Base-by-base conservation (phyloP, 2,329 filamentous ascomycete genomes). In the Aureobasidium sp. region DNA sequence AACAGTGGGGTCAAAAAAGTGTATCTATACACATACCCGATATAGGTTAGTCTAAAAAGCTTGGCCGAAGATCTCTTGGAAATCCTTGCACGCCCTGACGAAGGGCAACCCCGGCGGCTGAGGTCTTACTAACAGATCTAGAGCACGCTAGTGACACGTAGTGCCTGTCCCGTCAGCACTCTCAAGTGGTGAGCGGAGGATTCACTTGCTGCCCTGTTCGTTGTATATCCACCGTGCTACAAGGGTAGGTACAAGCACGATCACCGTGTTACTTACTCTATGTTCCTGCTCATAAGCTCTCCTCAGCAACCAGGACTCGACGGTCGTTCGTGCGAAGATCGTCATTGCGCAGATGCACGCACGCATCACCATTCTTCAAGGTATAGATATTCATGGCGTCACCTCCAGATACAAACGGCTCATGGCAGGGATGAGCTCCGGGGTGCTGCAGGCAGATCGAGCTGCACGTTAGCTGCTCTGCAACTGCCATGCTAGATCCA, bases 401-500 rank as follows among this genome's bases (percentile, higher is more conserved):
- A 59, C 45, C 10, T 8, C 6, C 16, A 47, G 29, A 13, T 21
- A 48, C 32, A 47, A 42, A 29, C 44, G 57, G 57, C 27, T 11
- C 57, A 50, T 42, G 27, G 13, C 45, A 41, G 27, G n/a, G 47
- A 25, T 32, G n/a, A 44, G 25, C n/a, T 44, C 58, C 58, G 42
- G 59, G 48, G 59, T 47, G 47, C 34, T 53, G 47, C 45, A 50
- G 32, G 47, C 21, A 48, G 59, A 61, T 61, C 59, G 59, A 54
- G 49, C 49, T 54, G 59, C 59, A 49, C 30, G 59, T 48, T 44
- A 29, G 37, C 39, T 54, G 30, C 48, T 50, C 47, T 42, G 57
- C 57, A 32, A 59, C 27, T 45, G 45, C 49, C 39, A 51, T 61
- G 59, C 59, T 54, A 51, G 59, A 61, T 61, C 59, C 36, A 53